Conservation (phyloP, 805 yeast genomes). For the Wickerhamomyces alni region DNA sequence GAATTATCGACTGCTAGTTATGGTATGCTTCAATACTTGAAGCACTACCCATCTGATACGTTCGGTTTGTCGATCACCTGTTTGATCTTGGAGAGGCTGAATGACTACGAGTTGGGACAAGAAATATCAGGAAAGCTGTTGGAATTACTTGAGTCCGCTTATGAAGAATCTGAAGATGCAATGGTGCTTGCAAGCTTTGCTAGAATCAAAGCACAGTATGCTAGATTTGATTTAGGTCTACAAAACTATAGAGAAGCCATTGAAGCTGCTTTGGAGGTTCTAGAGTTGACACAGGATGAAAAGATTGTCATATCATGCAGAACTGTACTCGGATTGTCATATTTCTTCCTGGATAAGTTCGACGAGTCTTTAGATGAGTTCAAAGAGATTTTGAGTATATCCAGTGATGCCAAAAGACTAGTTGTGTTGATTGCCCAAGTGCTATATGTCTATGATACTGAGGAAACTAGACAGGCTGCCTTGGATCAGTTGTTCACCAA, state of each 20-base stretch:
- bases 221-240: conserved; percentile 64
- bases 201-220: conserved; percentile 58
- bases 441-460: conserved; percentile 65
- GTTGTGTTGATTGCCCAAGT: conserved; percentile 74
- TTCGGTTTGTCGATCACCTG: conserved; percentile 52
- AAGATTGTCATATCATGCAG: conserved; percentile 47
- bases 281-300: conserved; percentile 37
- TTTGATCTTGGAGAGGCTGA: conserved; percentile 62
- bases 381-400: conserved; percentile 49
- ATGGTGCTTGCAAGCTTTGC: conserved; percentile 44
- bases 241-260: conserved; percentile 52
- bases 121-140: conserved; percentile 42
- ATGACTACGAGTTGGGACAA: conserved; percentile 51
- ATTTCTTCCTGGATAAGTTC: conserved; percentile 58
- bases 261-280: conserved; percentile 51
- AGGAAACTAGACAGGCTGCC: conserved; percentile 79
- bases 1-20: conserved; percentile 60
- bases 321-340: conserved; percentile 65
- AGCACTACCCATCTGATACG: conserved; percentile 51
- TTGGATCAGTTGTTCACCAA: conserved; percentile 70
- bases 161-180: conserved; percentile 50
- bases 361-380: conserved; percentile 65
- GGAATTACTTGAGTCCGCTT: conserved; percentile 43
- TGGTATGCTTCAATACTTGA: conserved; percentile 62
- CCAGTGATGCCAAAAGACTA: conserved; percentile 58